Percentiles rank a stretch among this genome's conserved stretches.
These are phyloP conservation scores for Fusarium goolgardi DNA, from an alignment of 2,329 filamentous ascomycete genomes.

Conservation along the genomic window DNA sequence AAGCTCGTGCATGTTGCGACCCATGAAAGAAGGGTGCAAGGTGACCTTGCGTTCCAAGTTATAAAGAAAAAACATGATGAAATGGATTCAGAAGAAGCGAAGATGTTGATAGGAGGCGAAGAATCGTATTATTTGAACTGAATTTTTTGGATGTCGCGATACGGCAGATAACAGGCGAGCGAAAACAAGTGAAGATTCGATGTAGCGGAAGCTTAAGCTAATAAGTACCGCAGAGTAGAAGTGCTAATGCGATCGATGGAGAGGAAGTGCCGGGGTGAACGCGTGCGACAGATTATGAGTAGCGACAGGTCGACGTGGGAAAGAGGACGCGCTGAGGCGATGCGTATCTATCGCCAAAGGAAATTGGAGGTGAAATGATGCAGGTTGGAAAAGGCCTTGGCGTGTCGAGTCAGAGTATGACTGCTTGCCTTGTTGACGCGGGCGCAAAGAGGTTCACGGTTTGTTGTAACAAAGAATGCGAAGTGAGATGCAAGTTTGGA, in stretches of 20 bases:
- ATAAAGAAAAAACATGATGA: constrained; percentile 94
- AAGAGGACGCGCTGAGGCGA: constrained; percentile 20
- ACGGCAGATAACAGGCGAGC: background rate
- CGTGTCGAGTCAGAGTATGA: constrained; percentile 38
- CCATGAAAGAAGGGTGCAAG: constrained; percentile 97
- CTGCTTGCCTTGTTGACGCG: constrained; percentile 39
- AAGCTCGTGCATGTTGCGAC: constrained; percentile 90
- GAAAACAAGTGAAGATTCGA: background rate
- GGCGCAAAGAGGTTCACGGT: constrained; percentile 26
- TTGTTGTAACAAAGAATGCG: constrained; percentile 21
- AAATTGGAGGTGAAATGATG: constrained; percentile 11
- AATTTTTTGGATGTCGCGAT: constrained; percentile 3
- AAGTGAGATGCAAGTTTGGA: constrained; percentile 38
- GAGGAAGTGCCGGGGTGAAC: constrained; percentile 11
- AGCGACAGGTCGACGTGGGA: constrained; percentile 15
- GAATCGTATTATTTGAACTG: constrained; percentile 8
- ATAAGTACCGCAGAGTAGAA: background rate
- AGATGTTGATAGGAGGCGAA: constrained; percentile 19
- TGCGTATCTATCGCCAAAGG: constrained; percentile 4
- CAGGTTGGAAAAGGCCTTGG: constrained; percentile 15
- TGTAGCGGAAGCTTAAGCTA: constrained; percentile 6
- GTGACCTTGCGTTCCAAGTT: constrained; percentile 95
- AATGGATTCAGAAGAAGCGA: constrained; percentile 14
- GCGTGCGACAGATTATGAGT: constrained; percentile 15
- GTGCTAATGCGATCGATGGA: constrained; percentile 22